Base-by-base conservation (phyloP, 2,329 filamentous ascomycete species). In the Trichoderma oligosporum region DNA sequence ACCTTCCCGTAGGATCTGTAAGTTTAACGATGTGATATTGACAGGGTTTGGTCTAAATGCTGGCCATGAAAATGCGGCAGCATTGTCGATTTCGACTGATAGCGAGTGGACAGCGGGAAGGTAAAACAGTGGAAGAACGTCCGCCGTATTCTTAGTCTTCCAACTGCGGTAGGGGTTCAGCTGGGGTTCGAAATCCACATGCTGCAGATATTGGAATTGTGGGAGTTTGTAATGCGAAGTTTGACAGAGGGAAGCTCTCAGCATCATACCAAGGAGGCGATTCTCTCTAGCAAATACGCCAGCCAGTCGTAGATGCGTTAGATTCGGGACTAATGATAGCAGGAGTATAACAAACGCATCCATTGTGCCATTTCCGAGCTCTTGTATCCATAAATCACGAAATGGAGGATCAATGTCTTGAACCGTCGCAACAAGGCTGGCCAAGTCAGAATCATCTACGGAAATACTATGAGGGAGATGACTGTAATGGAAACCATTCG, bases 231-330 rank as follows among this genome's bases (percentile, higher is more conserved):
- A 35, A 25, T 24, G 11, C 18, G 8, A 41, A 41, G 18, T 20
- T 33, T 35, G 45, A 24, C 45, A 48, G 14, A 48, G 45, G 29
- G 45, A 33, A 48, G 45, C 29, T 20, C 29, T 48, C 45, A 48
- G 29, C 29, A 48, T 35, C 45, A 48, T 48, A 35, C 29, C 45
- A 48, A 48, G 29, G 12, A 48, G 18, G 18, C 14, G 18, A 24
- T 36, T 48, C 16, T 14, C 29, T 35, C 29, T 16, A n/a, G 45
- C 29, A 18, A 48, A 48, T 24, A 35, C 9, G 18, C 45, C 18
- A 36, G 20, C 24, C 18, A 48, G 16, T 24, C 29, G 27, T 25
- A 47, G 45, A 47, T 35, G 29, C 16, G 29, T 48, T 36, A 48
- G 24, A 35, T 48, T 36, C 12, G 11, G 45, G 12, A 35, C 18